Percentiles rank a stretch among this genome's conserved stretches.
Conservation (phyloP, 164 flowering plant species). For the Nelumbo lutea region DNA sequence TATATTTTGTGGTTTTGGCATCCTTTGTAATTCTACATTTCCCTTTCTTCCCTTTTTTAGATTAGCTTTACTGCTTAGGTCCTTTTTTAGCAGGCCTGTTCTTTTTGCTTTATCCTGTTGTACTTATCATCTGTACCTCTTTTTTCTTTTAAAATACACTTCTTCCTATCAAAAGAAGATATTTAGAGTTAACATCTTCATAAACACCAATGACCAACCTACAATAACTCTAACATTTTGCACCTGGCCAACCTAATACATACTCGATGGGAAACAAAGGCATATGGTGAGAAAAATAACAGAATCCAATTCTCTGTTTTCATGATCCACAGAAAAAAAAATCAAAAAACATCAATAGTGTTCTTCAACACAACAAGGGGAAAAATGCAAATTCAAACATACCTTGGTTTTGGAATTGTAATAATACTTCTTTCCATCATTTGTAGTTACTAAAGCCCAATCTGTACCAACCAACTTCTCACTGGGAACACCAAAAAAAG, state of each 20-base stretch:
- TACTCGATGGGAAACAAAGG: background rate
- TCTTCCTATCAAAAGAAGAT: too few relatives aligned
- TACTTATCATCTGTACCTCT: too few relatives aligned
- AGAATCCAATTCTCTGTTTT: background rate
- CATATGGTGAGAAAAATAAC: background rate
- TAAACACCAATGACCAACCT: too few relatives aligned
- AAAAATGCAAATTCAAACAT: background rate
- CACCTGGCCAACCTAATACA: background rate
- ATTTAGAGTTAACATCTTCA: too few relatives aligned
- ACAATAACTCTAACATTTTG: too few relatives aligned
- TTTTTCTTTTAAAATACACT: too few relatives aligned
- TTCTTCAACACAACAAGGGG: background rate
- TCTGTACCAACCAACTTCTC: constrained; percentile 74
- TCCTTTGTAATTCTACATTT: too few relatives aligned
- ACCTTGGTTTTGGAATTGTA: constrained; percentile 85
- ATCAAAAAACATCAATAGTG: background rate
- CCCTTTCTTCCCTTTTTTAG: too few relatives aligned
- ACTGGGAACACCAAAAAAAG: constrained; percentile 35
- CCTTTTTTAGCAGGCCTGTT: too few relatives aligned
- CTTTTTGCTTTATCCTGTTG: too few relatives aligned
- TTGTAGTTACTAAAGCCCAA: constrained; percentile 77
- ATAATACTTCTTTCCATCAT: constrained; percentile 91
- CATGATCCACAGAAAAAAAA: background rate
- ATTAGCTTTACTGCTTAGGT: too few relatives aligned
- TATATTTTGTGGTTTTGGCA: too few relatives aligned